Evolutionary conservation across 2,329 filamentous ascomycete genomes (phyloP), one percentile per base, ranked within the genome.

Genomic region (Dothideomycetes sp.): DNA sequence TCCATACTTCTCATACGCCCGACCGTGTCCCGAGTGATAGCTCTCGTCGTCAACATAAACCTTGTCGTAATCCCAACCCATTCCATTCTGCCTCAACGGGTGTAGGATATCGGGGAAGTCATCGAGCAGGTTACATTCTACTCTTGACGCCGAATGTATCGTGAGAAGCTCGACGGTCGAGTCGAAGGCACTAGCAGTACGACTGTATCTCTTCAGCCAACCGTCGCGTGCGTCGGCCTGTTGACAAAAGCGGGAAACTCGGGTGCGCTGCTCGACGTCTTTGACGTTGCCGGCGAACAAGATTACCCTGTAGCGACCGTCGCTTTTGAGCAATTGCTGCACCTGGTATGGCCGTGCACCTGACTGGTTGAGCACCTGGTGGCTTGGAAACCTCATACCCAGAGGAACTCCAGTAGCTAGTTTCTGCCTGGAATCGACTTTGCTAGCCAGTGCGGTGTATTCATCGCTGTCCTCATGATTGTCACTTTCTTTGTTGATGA

Each of bases 221-320:
- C 29, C 30, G 3, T 18, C 43, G 9, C 22, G 9, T 18, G 32
- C 41, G 1, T 49, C 56, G 4, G 76, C 61, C 36, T 51, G 57
- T 2, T 59, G 52, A 33, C 74, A 75, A 18, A 81, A 65, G 0
- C 36, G 49, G 18, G 69, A 54, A 3, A 77, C 59, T 3, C 67
- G 63, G 0, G 55, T 49, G 43, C 65, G 65, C 44, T 76, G 71
- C 1, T 45, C 39, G 0, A 59, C 10, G 0, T 62, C 48, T 2
- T 63, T 57, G 2, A 84, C 59, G 47, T 80, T 64, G 1, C 80
- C 80, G 0, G 75, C 68, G 48, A 84, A 82, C 2, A 84, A 59
- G 1, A 80, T 57, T 20, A 81, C 53, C 6, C 76, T 63, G 56
- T 75, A 80, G 1, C 70, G 64, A 2, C 77, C 76, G 49, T 78